These are phyloP conservation scores for Solanum lycopersicoides DNA, from an alignment of 257 asterid genomes.

Conservation along the genomic window DNA sequence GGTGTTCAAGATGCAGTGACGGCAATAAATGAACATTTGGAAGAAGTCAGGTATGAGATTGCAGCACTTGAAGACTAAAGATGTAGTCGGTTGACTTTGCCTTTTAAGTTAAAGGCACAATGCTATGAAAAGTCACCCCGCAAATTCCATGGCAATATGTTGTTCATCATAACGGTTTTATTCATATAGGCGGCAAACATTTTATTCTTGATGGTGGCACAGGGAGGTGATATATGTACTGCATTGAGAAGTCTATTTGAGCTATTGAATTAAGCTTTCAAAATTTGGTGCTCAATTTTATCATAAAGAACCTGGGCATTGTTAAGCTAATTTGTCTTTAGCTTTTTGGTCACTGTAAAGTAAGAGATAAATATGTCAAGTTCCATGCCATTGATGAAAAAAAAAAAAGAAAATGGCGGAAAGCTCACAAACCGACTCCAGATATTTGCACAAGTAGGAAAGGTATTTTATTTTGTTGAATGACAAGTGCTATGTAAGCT, in stretches of 20 bases:
- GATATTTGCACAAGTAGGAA: neutral
- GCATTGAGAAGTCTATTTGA: neutral
- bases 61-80: slow-evolving; percentile 58
- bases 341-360: neutral
- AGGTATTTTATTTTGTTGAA: neutral
- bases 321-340: neutral
- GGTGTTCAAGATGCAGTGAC: slow-evolving; percentile 75
- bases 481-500: neutral
- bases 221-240: neutral
- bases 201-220: neutral
- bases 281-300: neutral
- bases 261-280: neutral
- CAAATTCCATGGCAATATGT: neutral
- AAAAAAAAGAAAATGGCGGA: neutral
- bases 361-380: neutral
- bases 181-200: neutral
- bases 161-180: neutral
- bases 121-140: neutral
- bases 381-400: neutral
- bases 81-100: slow-evolving; percentile 35
- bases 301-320: neutral
- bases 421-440: neutral
- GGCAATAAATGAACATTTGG: slow-evolving; percentile 72
- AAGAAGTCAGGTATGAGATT: slow-evolving; percentile 93
- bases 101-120: neutral